phyloP scores from a whole-genome alignment of 495 filamentous ascomycete species.

The Astrothelium macrocarpum region DNA sequence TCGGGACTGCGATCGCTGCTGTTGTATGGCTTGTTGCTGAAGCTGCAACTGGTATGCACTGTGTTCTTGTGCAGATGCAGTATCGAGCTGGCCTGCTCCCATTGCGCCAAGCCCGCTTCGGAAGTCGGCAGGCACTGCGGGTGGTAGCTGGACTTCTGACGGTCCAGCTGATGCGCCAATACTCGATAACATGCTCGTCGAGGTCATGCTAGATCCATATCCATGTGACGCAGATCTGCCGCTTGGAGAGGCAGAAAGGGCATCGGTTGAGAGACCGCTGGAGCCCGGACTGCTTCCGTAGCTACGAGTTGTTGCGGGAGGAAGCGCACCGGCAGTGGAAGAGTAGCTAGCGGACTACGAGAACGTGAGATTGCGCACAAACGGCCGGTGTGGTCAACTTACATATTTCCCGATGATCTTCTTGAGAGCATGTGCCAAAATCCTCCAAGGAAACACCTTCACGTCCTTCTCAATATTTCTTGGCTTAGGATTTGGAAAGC shows the following conservation, averaged over 20 bases:
- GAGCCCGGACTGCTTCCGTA: neutral
- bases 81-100: neutral
- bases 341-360: conserved; percentile 32
- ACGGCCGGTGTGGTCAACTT: conserved; percentile 31
- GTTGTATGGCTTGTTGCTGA: neutral
- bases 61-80: neutral
- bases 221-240: neutral
- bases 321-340: conserved; percentile 34
- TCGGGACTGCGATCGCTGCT: neutral
- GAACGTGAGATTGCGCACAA: neutral
- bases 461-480: conserved; percentile 98
- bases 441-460: conserved; percentile 94
- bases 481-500: conserved; percentile 88
- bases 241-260: neutral
- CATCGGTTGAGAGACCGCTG: neutral
- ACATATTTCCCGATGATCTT: conserved; percentile 99
- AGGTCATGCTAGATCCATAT: neutral
- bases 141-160: neutral
- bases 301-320: conserved; percentile 9
- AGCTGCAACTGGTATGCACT: neutral
- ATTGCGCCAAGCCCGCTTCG: neutral
- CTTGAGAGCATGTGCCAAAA: conserved; percentile 69
- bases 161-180: conserved; percentile 1
- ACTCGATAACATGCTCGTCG: neutral
- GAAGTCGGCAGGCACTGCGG: neutral